Conservation (phyloP, 108 stramenopile species). For the Stephanodiscus minutulus region DNA sequence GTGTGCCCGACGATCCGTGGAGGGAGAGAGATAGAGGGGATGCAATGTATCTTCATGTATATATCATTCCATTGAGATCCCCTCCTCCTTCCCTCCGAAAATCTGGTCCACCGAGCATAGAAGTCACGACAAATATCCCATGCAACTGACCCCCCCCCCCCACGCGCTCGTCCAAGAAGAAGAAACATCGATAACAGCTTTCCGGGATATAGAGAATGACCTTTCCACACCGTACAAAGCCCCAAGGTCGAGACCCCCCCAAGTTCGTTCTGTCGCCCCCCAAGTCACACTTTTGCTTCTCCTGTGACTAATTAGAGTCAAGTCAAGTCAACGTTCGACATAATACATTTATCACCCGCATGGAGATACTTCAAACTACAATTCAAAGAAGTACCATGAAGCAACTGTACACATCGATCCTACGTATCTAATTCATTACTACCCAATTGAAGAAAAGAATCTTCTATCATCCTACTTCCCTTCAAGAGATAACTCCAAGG, state of each 20-base stretch:
- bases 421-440: neutral
- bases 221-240: neutral
- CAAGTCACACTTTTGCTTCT: neutral
- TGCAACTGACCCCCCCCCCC: neutral
- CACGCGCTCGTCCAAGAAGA: neutral
- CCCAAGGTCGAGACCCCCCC: slow-evolving; percentile 10
- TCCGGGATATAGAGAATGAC: neutral
- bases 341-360: slow-evolving; percentile 5
- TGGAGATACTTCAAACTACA: slow-evolving; percentile 10
- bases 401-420: too few relatives aligned
- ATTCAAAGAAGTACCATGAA: slow-evolving; percentile 9
- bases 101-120: neutral
- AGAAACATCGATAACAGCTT: too few relatives aligned
- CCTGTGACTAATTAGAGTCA: slow-evolving; percentile 19
- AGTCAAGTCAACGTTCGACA: slow-evolving; percentile 3
- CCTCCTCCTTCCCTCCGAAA: neutral
- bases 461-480: neutral
- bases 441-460: neutral
- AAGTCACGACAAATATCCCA: slow-evolving; percentile 13
- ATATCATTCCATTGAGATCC: slow-evolving; percentile 1
- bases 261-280: too few relatives aligned
- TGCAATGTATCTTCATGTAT: slow-evolving; percentile 12
- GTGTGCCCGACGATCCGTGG: too few relatives aligned
- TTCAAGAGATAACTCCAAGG: neutral
- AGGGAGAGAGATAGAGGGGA: neutral